These are phyloP conservation scores for Macadamia tetraphylla DNA, from an alignment of 164 flowering plant genomes.

Conservation along the genomic window DNA sequence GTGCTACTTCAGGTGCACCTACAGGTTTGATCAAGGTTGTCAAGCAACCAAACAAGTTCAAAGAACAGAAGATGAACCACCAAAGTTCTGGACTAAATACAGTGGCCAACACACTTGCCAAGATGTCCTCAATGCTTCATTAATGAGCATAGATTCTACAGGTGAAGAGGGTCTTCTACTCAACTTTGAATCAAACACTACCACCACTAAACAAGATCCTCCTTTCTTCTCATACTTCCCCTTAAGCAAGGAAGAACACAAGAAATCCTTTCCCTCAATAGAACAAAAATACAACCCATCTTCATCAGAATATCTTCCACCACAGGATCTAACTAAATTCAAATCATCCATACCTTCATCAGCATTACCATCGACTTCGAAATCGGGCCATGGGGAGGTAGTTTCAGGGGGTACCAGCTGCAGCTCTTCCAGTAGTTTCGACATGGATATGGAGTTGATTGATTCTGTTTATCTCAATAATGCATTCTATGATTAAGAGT, in stretches of 20 bases:
- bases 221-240: slow-evolving; percentile 1
- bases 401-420: slow-evolving; percentile 5
- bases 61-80: slow-evolving; percentile 22
- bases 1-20: slow-evolving; percentile 48
- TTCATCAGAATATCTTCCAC: neutral
- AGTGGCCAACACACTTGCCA: slow-evolving; percentile 57
- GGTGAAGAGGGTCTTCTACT: slow-evolving; percentile 7
- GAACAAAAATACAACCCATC: slow-evolving; percentile 4
- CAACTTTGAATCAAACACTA: slow-evolving; percentile 13
- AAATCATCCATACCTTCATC: slow-evolving; percentile 3
- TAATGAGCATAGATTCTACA: slow-evolving; percentile 13
- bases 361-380: slow-evolving; percentile 3
- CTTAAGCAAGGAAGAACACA: neutral
- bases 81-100: slow-evolving; percentile 38
- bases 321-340: slow-evolving; percentile 15
- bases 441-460: slow-evolving; percentile 15
- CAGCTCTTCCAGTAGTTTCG: slow-evolving; percentile 13
- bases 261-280: neutral
- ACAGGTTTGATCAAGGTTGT: slow-evolving; percentile 36
- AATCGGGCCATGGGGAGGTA: slow-evolving; percentile 13
- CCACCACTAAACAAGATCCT: neutral
- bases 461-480: slow-evolving; percentile 9
- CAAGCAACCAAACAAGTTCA: slow-evolving; percentile 36
- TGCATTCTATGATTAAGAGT: no score
- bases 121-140: slow-evolving; percentile 17